Evolutionary conservation across 2,329 filamentous ascomycete species (phyloP), one percentile per base, ranked within the genome.

Genomic region (Hortaea sp.): DNA sequence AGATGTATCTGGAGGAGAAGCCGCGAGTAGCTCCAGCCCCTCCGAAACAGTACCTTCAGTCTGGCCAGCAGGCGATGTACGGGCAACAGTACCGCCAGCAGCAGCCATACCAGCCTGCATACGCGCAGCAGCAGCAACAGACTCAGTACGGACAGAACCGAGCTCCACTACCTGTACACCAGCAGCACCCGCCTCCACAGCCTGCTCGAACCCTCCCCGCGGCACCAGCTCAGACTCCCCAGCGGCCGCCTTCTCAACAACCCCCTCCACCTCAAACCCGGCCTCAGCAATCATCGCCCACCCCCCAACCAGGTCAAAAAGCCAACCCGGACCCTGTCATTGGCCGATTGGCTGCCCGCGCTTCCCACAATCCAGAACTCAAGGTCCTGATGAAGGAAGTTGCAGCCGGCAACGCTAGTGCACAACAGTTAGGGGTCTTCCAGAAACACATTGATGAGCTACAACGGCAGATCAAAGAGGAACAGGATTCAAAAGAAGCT

Each of bases 341-440:
- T 46, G 82, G 88, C 43, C 80, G 85, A 52, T 69, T 92, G 28
- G 86, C 86, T 0, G 82, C 86, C 56, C 79, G 79, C 53, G 86
- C 86, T 5, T 84, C 83, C 0, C 79, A 78, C 28, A 84, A 92
- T 59, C 75, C 80, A 0, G 75, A 83, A 46, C 69, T 92, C 7
- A 82, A 88, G 47, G 80, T 84, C 32, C 70, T 92, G 0, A 92
- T 92, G 86, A 87, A 87, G 62, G 79, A 85, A 44, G 86, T 92
- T 0, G 86, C 86, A 0, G 80, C 82, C 29, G 85, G 85, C 1
- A 76, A 82, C 54, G 86, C 86, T 0, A 79, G 77, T 9, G 76
- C 79, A 34, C 76, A 80, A 10, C 84, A 92, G 61, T 68, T 92
- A 9, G 79, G 79, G 41, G 78, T 81, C 51, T 92, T 92, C 55